Percentiles rank a stretch among this genome's conserved stretches.
These are phyloP conservation scores for Aspergillus aculeatus DNA, from an alignment of 2,329 filamentous ascomycete species.

Conservation along the genomic window DNA sequence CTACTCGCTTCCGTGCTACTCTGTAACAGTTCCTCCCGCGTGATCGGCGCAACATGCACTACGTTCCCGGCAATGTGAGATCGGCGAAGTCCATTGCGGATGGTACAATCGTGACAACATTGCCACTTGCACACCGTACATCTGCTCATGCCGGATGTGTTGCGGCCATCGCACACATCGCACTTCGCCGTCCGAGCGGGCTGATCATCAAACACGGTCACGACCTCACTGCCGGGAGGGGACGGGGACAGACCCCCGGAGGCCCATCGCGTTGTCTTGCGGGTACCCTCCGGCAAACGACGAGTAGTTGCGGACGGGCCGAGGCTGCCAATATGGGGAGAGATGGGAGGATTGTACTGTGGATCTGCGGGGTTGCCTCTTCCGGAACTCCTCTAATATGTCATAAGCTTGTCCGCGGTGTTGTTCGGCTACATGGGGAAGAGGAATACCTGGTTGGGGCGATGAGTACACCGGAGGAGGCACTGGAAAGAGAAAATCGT, in stretches of 20 bases:
- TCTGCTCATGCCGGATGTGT: slow-evolving; percentile 32
- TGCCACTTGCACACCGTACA: slow-evolving; percentile 38
- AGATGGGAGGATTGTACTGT: no score
- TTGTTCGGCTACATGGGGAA: not conserved
- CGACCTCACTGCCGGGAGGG: not conserved
- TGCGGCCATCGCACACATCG: slow-evolving; percentile 37
- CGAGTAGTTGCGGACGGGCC: no score
- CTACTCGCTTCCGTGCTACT: not conserved
- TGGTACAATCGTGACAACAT: slow-evolving; percentile 34
- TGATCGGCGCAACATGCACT: slow-evolving; percentile 11
- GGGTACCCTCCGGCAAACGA: no score
- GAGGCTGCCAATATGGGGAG: no score
- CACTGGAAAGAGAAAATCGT: not conserved
- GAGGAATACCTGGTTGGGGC: not conserved
- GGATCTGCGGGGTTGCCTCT: not conserved
- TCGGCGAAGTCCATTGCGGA: slow-evolving; percentile 13
- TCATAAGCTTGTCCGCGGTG: not conserved
- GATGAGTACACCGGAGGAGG: not conserved
- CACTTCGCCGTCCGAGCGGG: slow-evolving; percentile 39
- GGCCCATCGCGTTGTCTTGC: not conserved
- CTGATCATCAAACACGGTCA: slow-evolving; percentile 27
- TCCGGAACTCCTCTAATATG: not conserved
- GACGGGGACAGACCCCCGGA: no score
- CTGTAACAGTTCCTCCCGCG: not conserved
- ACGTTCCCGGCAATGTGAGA: slow-evolving; percentile 8